Evolutionary conservation across 148 eudicot genomes (phyloP).

Genomic region (Tetragonia tetragonoides): DNA sequence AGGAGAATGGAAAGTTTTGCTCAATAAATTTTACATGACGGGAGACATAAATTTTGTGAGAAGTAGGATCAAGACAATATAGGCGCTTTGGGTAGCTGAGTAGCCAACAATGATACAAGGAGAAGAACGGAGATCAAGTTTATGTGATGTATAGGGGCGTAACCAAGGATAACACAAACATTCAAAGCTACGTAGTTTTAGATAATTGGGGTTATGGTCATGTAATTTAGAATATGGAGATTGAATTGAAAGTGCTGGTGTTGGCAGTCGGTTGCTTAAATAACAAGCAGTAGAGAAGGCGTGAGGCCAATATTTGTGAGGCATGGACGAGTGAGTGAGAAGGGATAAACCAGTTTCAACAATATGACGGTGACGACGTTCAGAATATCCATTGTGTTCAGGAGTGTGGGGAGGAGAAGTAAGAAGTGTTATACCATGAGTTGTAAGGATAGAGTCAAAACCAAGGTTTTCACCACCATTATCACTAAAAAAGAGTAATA

Average conservation of each 20-base stretch:
- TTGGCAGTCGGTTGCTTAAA: slow-evolving; percentile 2
- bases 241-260: not conserved
- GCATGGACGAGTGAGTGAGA: not conserved
- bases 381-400: not conserved
- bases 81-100: not conserved
- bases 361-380: slow-evolving; percentile 7
- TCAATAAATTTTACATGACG: not conserved
- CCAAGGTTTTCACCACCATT: not conserved
- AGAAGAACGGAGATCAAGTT: not conserved
- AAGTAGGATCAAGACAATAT: not conserved
- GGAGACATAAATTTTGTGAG: not conserved
- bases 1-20: not conserved
- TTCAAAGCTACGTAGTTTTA: not conserved
- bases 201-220: not conserved
- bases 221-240: not conserved
- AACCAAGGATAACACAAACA: not conserved
- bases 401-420: slow-evolving; percentile 9
- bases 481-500: not conserved
- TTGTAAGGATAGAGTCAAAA: not conserved
- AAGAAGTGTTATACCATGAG: not conserved
- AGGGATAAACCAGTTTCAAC: not conserved
- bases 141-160: not conserved
- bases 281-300: not conserved
- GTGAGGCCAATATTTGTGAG: not conserved
- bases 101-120: slow-evolving; percentile 1